phyloP scores from a whole-genome alignment of 495 filamentous ascomycete species.

The Aspergillus bertholletiae region DNA sequence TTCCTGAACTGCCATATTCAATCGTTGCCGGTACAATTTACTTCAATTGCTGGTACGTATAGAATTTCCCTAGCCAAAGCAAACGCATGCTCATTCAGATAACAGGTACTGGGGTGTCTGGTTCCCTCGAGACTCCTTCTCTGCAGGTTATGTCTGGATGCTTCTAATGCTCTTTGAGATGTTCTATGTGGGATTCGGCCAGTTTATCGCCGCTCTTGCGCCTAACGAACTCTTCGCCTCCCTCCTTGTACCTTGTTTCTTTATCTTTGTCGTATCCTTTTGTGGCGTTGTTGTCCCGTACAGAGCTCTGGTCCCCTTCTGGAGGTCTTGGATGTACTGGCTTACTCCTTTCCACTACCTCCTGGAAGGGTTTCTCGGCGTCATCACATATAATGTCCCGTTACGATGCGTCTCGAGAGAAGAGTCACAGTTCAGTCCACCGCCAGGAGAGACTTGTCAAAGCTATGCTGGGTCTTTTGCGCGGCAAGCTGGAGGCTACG shows the following conservation, averaged over 20 bases:
- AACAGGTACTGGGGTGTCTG: slow-evolving; percentile 50
- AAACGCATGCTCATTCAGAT: too few species aligned
- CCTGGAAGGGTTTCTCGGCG: slow-evolving; percentile 53
- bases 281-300: slow-evolving; percentile 62
- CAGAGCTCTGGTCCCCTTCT: slow-evolving; percentile 52
- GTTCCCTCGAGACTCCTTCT: slow-evolving; percentile 51
- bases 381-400: slow-evolving; percentile 50
- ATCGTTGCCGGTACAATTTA: slow-evolving; percentile 50
- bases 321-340: slow-evolving; percentile 67
- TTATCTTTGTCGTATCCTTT: slow-evolving; percentile 61
- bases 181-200: slow-evolving; percentile 70
- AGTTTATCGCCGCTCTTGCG: slow-evolving; percentile 70
- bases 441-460: slow-evolving; percentile 48
- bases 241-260: slow-evolving; percentile 63
- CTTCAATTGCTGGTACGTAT: slow-evolving; percentile 56
- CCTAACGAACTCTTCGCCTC: slow-evolving; percentile 72
- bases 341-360: slow-evolving; percentile 63
- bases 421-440: slow-evolving; percentile 54
- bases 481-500: slow-evolving; percentile 46
- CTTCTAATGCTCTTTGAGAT: slow-evolving; percentile 65
- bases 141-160: slow-evolving; percentile 54
- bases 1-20: slow-evolving; percentile 51
- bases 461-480: slow-evolving; percentile 47
- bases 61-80: too few species aligned
- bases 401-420: slow-evolving; percentile 55